Percentiles rank a stretch among this genome's conserved stretches.
These are phyloP conservation scores for Neurospora sp. DNA, from an alignment of 495 filamentous ascomycete species.

Conservation along the genomic window DNA sequence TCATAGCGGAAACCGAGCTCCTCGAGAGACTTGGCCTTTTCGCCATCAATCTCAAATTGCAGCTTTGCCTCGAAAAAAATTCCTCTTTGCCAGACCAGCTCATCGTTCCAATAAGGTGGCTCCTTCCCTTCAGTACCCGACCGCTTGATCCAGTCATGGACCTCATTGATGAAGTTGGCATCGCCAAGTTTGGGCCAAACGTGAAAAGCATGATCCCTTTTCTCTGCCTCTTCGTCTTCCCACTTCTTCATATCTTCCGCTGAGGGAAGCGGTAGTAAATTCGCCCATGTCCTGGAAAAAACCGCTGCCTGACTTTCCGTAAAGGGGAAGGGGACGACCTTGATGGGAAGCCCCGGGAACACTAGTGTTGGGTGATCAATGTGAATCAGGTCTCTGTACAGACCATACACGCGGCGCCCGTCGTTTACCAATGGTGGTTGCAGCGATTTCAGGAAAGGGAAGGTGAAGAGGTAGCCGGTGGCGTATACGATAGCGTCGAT, in stretches of 20 bases:
- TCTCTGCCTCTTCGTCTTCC: conserved; percentile 27
- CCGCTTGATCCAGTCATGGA: conserved; percentile 49
- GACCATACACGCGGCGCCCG: conserved; percentile 55
- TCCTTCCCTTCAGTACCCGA: conserved; percentile 45
- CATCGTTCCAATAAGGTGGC: conserved; percentile 56
- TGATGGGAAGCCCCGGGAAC: conserved; percentile 65
- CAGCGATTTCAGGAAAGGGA: conserved; percentile 55
- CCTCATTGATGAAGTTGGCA: conserved; percentile 63
- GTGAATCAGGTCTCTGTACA: conserved; percentile 74
- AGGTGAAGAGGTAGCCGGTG: conserved; percentile 65
- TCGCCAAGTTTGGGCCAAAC: conserved; percentile 57
- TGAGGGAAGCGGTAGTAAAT: conserved; percentile 52
- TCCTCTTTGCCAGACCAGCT: conserved; percentile 49
- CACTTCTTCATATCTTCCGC: conserved; percentile 53
- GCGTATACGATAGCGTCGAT: conserved; percentile 63
- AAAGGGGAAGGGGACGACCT: conserved; percentile 74
- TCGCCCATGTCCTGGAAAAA: conserved; percentile 66
- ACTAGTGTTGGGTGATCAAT: conserved; percentile 66
- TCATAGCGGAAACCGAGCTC: conserved; percentile 35
- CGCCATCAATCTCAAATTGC: conserved; percentile 32
- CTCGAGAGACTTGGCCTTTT: conserved; percentile 28
- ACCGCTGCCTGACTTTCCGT: conserved; percentile 70
- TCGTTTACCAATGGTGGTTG: conserved; percentile 50
- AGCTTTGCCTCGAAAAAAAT: conserved; percentile 36
- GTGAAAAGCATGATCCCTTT: conserved; percentile 38